Evolutionary conservation across 2,329 filamentous ascomycete species (phyloP), one percentile per base, ranked within the genome.

Genomic region (Phialophora macrospora): DNA sequence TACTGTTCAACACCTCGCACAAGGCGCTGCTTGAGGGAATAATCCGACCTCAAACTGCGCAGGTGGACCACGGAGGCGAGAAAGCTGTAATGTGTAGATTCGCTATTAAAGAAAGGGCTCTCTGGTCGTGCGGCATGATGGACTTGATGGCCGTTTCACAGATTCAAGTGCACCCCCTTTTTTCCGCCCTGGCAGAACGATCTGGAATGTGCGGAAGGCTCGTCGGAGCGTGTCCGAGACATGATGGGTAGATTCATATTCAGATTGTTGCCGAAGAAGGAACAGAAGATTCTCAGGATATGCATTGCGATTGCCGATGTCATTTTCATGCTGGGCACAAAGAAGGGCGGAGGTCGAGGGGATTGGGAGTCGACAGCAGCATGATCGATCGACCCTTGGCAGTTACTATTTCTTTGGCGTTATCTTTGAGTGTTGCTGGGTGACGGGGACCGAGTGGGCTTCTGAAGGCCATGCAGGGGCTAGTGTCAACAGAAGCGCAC

Each of bases 401-500:
- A 24, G n/a, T n/a, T n/a, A 24, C 26, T 14, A 41, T 44, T 20
- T 17, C 34, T 41, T 6, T 41, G 17, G 17, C 34, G 34, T n/a
- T 17, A 44, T 44, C 38, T 17, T n/a, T 17, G 38, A 2, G 38
- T 44, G 65, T 68, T 65, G 66, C 66, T 68, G 66, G 66, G 59
- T 55, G 63, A 65, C 62, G 51, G 24, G 46, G 38, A 26, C n/a
- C 26, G 22, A 54, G 58, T 60, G 58, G 58, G 58, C 30, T 60
- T 46, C n/a, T 51, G 28, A 30, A 59, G 58, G 32, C 44, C 57
- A 55, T 60, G 55, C 44, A 64, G 58, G 58, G 48, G 49, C 60
- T 64, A 62, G 57, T 67, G 65, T 67, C 65, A 67, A 67, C 60
- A 64, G 41, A 55, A 56, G 26, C 55, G 65, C 62, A 65, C 58